phyloP scores from a whole-genome alignment of 2,329 filamentous ascomycete species.

The Seiridium cupressi region DNA sequence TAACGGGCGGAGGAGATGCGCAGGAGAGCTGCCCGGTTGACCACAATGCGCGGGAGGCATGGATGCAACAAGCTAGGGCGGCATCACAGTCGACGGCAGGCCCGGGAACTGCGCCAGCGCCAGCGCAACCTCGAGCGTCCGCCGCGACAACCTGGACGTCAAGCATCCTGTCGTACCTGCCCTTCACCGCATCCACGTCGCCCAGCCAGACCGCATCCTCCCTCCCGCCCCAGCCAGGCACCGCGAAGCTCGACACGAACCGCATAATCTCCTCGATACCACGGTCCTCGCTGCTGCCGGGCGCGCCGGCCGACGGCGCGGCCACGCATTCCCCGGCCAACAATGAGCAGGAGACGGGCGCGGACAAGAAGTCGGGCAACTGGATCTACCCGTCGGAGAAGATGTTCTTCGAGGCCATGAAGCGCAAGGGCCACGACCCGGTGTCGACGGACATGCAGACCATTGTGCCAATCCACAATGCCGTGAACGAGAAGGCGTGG shows the following conservation, averaged over 20 bases:
- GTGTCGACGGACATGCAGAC: slow-evolving; percentile 77
- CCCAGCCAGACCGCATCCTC: slow-evolving; percentile 15
- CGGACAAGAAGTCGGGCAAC: slow-evolving; percentile 70
- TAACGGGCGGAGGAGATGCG: slow-evolving; percentile 11
- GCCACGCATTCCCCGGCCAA: slow-evolving; percentile 55
- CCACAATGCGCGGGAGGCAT: slow-evolving; percentile 64
- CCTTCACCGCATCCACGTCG: slow-evolving; percentile 32
- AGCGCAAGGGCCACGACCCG: slow-evolving; percentile 79
- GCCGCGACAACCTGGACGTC: slow-evolving; percentile 41
- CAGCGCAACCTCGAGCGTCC: slow-evolving; percentile 33
- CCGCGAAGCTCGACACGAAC: slow-evolving; percentile 53
- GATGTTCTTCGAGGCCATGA: slow-evolving; percentile 98
- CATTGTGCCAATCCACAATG: slow-evolving; percentile 96
- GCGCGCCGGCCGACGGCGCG: slow-evolving; percentile 34
- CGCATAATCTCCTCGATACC: slow-evolving; percentile 81
- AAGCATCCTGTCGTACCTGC: slow-evolving; percentile 39
- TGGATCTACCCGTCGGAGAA: slow-evolving; percentile 97
- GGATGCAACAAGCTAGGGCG: slow-evolving; percentile 44
- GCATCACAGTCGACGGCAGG: not conserved
- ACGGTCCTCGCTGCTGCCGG: slow-evolving; percentile 45
- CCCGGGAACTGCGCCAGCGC: slow-evolving; percentile 23
- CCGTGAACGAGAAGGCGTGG: slow-evolving; percentile 97
- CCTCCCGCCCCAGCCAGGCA: slow-evolving; percentile 3
- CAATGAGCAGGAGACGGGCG: slow-evolving; percentile 73
- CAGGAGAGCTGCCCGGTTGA: slow-evolving; percentile 63